These are phyloP conservation scores for Prunus mongolica DNA, from an alignment of 306 rosid genomes.

Conservation along the genomic window DNA sequence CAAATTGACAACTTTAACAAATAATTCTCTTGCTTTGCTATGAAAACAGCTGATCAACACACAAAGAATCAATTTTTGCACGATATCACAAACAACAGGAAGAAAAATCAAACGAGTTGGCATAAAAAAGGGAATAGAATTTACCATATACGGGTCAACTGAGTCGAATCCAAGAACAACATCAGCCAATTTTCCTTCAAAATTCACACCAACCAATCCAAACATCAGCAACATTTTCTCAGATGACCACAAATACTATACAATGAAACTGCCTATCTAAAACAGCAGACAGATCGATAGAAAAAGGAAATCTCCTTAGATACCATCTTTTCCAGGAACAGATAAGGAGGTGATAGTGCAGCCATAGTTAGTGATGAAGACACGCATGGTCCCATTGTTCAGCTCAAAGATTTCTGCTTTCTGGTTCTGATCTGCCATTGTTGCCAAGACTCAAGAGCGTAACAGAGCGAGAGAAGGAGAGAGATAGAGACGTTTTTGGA, in stretches of 20 bases:
- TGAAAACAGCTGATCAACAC: constrained; percentile 1
- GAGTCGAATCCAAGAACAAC: constrained; percentile 95
- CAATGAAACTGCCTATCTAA: too few species aligned
- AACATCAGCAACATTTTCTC: constrained; percentile 9
- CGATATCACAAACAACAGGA: not conserved
- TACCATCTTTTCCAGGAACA: constrained; percentile 78
- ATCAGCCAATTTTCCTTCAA: constrained; percentile 69
- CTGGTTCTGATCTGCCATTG: constrained; percentile 72
- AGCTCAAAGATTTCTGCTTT: constrained; percentile 80
- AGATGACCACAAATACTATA: not conserved
- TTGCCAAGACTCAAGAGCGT: not conserved
- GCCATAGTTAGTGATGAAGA: constrained; percentile 69
- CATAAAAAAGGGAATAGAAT: not conserved
- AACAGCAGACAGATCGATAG: not conserved
- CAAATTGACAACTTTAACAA: not conserved
- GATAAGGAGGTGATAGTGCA: constrained; percentile 89
- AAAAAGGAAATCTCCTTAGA: not conserved
- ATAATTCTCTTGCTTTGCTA: not conserved
- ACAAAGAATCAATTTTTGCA: not conserved
- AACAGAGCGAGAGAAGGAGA: not conserved
- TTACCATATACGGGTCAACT: constrained; percentile 76
- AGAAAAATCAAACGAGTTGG: not conserved
- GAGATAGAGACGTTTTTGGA: not conserved
- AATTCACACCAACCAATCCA: not conserved
- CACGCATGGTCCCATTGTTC: constrained; percentile 72